Percentiles rank a stretch among this genome's conserved stretches.
Evolutionary conservation across 2,329 filamentous ascomycete genomes (phyloP).

Genomic region (Trichoderma arundinaceum): DNA sequence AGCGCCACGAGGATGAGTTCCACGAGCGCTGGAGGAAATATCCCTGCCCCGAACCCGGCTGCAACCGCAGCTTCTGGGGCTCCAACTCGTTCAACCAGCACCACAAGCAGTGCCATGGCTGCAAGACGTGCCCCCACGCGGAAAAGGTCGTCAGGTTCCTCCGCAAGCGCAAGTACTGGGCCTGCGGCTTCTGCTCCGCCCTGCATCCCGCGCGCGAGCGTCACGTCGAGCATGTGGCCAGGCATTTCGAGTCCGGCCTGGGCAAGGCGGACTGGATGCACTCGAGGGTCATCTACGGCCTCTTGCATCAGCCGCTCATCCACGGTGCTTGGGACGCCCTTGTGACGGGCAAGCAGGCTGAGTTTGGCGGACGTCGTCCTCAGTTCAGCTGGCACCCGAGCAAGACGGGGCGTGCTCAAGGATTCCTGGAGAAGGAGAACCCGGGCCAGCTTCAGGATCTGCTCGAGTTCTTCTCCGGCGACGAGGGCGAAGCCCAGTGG

Average conservation of each 20-base stretch:
- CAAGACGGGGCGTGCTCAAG: conserved; percentile 61
- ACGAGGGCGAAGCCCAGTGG: conserved; percentile 60
- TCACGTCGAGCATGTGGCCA: conserved; percentile 70
- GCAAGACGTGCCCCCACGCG: conserved; percentile 68
- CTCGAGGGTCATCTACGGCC: conserved; percentile 69
- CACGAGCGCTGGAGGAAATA: conserved; percentile 72
- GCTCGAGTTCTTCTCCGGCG: conserved; percentile 67
- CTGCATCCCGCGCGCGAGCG: conserved; percentile 68
- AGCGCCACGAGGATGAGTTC: conserved; percentile 71
- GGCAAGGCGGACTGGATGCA: conserved; percentile 72
- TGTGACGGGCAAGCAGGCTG: conserved; percentile 59
- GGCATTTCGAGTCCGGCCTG: conserved; percentile 68
- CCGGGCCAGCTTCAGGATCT: conserved; percentile 68
- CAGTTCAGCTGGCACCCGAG: conserved; percentile 67
- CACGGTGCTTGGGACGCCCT: conserved; percentile 66
- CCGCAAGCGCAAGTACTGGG: conserved; percentile 69
- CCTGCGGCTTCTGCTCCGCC: conserved; percentile 70
- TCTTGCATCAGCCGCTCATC: conserved; percentile 69
- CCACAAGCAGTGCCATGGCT: conserved; percentile 68
- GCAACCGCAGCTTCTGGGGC: conserved; percentile 71
- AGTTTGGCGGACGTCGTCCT: conserved; percentile 60
- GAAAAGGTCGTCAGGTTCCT: conserved; percentile 67
- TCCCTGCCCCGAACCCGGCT: conserved; percentile 66
- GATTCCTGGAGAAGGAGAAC: conserved; percentile 66
- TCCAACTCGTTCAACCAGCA: conserved; percentile 72